Percentiles rank a stretch among this genome's conserved stretches.
Evolutionary conservation across 208 protist genomes (phyloP).

Genomic region (Crithidia bombi): DNA sequence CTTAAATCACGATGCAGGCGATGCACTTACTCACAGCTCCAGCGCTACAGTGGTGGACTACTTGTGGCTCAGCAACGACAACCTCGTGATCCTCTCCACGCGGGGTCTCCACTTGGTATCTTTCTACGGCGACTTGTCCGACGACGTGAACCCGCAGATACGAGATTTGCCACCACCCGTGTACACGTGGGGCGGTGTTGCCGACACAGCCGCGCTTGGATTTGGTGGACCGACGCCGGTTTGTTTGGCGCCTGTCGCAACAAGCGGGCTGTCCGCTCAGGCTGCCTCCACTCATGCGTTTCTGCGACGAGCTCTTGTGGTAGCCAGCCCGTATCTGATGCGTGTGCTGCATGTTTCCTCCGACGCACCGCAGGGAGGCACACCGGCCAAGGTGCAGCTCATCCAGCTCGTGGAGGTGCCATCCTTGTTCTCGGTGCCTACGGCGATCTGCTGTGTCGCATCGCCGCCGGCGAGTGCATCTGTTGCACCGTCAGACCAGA

Average conservation of each 20-base stretch:
- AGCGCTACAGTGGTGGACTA: slow-evolving; percentile 43
- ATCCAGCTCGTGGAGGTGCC: slow-evolving; percentile 50
- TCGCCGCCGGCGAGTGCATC: not conserved
- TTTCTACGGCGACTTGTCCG: slow-evolving; percentile 39
- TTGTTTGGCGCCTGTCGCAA: slow-evolving; percentile 15
- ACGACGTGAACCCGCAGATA: slow-evolving; percentile 43
- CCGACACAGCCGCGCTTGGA: slow-evolving; percentile 12
- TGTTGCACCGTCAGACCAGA: not conserved
- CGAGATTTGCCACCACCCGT: slow-evolving; percentile 25
- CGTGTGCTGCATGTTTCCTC: slow-evolving; percentile 40
- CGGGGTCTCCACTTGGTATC: slow-evolving; percentile 51
- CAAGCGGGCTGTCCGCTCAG: slow-evolving; percentile 8
- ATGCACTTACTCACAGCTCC: not conserved
- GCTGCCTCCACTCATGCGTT: not conserved
- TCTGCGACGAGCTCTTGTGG: slow-evolving; percentile 38
- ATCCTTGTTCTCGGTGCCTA: slow-evolving; percentile 43
- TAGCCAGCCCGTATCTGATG: slow-evolving; percentile 59
- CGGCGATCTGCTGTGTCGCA: slow-evolving; percentile 39
- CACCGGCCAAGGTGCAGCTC: slow-evolving; percentile 28
- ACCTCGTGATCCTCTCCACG: slow-evolving; percentile 60
- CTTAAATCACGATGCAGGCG: not conserved
- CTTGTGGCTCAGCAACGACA: slow-evolving; percentile 61
- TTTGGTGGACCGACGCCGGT: slow-evolving; percentile 27
- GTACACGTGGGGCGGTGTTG: slow-evolving; percentile 29
- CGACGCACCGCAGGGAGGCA: not conserved